Base-by-base conservation (phyloP, 1,284 basidiomycete genomes). In the Exsudoporus floridanus region DNA sequence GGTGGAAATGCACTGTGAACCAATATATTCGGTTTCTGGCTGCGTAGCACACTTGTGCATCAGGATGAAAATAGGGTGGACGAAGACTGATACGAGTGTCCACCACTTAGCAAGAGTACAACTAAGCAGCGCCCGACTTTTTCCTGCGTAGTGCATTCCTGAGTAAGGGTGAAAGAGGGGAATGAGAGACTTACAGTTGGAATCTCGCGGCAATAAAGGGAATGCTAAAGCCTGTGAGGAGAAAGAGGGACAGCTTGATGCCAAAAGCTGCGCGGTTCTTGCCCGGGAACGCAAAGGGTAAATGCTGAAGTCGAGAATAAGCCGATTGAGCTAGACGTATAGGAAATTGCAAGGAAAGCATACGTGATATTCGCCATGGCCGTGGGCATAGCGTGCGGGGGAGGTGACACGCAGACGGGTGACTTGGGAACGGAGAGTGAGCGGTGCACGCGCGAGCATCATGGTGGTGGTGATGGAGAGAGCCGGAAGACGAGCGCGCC, bases 241-340 rank as follows among this genome's bases (percentile, higher is more conserved):
- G 74, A 70, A 80, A 88, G 13, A 72, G 55, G 23, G 70, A 62
- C 38, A 88, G 62, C 71, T 89, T 90, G 54, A 74, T 40, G 14
- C 73, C 88, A 60, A 88, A 90, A 5, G 70, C 58, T 30, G 55
- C 53, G 21, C 62, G 65, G 69, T 81, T 88, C 65, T 79, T 82
- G 47, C 77, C 75, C 28, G 81, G 80, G 56, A 74, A 80, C 48
- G 76, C 72, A 74, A 90, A 91, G 18, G 89, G 88, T 34, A 90
- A 74, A 69, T 86, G 84, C 86, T 90, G 60, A 7, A 46, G 35
- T 31, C 36, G 54, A 43, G 14, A 27, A n/a, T 50, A 47, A 50
- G 45, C 12, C 3, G 14, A 21, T n/a, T 27, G 44, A 59, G 23
- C 19, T 35, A 42, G 50, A 28, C 36, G 30, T 3, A 30, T 7